Conservation (phyloP, 805 yeast species). For the Cyberlindnera mrakii region DNA sequence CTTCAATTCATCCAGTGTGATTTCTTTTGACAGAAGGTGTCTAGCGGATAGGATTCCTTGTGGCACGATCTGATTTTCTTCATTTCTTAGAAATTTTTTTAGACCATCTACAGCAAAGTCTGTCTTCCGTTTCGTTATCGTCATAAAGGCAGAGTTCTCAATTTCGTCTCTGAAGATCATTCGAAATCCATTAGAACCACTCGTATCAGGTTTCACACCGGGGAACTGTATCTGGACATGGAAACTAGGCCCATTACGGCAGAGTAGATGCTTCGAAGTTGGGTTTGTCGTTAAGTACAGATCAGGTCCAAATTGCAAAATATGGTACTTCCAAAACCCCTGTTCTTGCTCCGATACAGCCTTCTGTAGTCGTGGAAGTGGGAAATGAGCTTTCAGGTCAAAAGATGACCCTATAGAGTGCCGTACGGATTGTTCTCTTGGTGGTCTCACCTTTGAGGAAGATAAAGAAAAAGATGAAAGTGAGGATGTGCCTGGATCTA, state of each 20-base stretch:
- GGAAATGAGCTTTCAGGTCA: conserved; percentile 1
- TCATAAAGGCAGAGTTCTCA: conserved; percentile 11
- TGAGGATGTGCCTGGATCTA: too few species aligned
- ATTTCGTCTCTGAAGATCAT: conserved; percentile 23
- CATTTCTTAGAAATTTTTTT: conserved; percentile 5
- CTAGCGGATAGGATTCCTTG: background rate
- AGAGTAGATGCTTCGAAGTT: conserved; percentile 48
- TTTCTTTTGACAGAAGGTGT: background rate
- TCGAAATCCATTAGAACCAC: conserved; percentile 25
- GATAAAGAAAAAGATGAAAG: background rate
- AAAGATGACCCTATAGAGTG: conserved; percentile 10
- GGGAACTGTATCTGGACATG: conserved; percentile 31
- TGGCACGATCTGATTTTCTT: background rate
- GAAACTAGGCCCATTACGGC: conserved; percentile 59
- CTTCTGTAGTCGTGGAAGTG: background rate
- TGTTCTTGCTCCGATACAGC: conserved; percentile 2
- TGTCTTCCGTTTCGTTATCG: conserved; percentile 10
- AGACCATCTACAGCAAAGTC: conserved; percentile 11
- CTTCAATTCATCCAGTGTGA: conserved; percentile 4
- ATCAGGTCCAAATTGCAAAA: conserved; percentile 43
- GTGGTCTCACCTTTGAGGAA: background rate
- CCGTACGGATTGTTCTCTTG: background rate
- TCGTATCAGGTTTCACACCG: background rate
- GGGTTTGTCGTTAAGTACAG: conserved; percentile 66
- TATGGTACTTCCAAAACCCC: conserved; percentile 46